A percentile compares a stretch with the other conserved stretches of the same genome.
These are phyloP conservation scores for Chlorencoelia australis DNA, from an alignment of 2,329 filamentous ascomycete genomes.

Conservation along the genomic window DNA sequence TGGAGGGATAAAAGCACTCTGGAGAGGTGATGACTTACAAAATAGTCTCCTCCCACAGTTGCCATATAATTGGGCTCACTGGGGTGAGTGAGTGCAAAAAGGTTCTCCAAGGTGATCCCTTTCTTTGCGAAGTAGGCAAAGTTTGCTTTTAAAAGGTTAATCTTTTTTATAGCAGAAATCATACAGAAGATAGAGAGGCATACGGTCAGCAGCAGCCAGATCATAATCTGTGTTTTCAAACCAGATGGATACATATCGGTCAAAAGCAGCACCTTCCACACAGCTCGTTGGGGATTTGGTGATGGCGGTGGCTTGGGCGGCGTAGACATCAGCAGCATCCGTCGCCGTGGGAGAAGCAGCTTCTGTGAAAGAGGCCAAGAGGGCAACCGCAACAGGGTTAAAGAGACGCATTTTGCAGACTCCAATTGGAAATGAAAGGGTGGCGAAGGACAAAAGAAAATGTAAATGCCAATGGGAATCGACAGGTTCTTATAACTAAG, in stretches of 20 bases:
- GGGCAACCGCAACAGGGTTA: conserved; percentile 15
- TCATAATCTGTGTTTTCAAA: conserved; percentile 67
- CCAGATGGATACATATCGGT: conserved; percentile 65
- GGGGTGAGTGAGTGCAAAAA: conserved; percentile 58
- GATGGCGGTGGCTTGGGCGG: conserved; percentile 49
- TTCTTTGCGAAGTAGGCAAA: conserved; percentile 46
- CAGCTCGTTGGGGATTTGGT: conserved; percentile 50
- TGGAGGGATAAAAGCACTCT: no score
- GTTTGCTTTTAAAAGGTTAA: conserved; percentile 34
- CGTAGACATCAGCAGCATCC: conserved; percentile 38
- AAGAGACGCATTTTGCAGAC: conserved; percentile 20
- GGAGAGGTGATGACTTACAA: conserved; percentile 5
- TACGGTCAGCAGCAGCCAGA: conserved; percentile 52
- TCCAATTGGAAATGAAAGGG: no score
- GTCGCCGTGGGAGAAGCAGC: conserved; percentile 36
- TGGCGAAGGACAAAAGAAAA: no score
- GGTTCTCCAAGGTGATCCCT: conserved; percentile 51
- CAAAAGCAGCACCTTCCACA: conserved; percentile 62
- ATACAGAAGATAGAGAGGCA: conserved; percentile 22
- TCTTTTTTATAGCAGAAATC: conserved; percentile 15
- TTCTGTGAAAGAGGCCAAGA: conserved; percentile 16
- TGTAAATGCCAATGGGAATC: background rate
- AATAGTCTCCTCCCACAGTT: conserved; percentile 43
- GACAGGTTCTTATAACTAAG: no score
- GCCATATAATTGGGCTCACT: conserved; percentile 70